phyloP scores from a whole-genome alignment of 495 filamentous ascomycete genomes.

The Chaetomium tenue region DNA sequence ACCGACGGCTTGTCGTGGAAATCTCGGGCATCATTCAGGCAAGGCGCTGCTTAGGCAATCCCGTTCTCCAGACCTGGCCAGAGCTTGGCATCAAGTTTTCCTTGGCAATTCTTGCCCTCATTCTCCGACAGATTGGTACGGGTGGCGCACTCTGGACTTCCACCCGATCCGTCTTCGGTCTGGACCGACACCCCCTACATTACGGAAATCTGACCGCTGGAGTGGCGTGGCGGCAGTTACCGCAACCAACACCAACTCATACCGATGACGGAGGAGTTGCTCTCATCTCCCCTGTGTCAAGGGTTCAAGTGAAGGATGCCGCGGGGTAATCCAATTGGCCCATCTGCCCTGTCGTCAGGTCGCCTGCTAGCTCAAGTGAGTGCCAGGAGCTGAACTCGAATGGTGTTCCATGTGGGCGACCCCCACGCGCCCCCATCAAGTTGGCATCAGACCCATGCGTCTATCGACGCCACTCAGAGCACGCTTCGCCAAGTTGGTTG shows the following conservation, averaged over 20 bases:
- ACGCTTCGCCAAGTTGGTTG: constrained; percentile 4
- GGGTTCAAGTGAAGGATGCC: background rate
- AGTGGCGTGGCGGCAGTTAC: background rate
- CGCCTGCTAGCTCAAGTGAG: constrained; percentile 13
- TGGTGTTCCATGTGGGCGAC: background rate
- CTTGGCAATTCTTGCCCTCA: too few species aligned
- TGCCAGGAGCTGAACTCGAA: background rate
- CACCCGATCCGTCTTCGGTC: background rate
- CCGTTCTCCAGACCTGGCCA: background rate
- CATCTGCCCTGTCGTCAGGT: too few species aligned
- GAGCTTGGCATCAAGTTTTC: background rate
- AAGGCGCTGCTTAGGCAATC: background rate
- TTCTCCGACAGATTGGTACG: background rate
- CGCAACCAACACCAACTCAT: background rate
- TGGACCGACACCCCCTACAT: background rate
- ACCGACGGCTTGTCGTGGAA: background rate
- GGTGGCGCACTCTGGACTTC: background rate
- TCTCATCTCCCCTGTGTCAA: background rate
- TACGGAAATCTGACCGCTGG: background rate
- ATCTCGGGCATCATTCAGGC: background rate
- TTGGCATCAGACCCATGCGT: constrained; percentile 6
- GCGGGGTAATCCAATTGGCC: background rate
- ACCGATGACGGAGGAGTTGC: background rate
- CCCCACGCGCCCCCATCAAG: constrained; percentile 3
- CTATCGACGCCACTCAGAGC: constrained; percentile 3